Evolutionary conservation across 2,329 filamentous ascomycete genomes (phyloP), one percentile per base, ranked within the genome.

Genomic region (Fusarium nisikadoi): DNA sequence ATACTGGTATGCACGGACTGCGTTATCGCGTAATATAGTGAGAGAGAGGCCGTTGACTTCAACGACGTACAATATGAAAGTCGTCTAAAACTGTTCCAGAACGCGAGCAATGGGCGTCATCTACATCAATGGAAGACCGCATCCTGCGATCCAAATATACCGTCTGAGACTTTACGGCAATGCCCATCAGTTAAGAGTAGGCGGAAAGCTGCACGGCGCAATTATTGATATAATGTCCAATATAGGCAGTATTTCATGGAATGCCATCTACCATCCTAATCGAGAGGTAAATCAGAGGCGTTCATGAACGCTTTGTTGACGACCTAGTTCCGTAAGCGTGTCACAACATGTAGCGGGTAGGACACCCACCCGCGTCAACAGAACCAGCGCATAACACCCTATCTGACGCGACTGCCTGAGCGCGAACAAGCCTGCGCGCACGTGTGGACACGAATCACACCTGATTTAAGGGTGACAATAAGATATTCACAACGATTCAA

Each of bases 391-490:
- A 36, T 16, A 20, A 25, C 9, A 16, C 5, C 16, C 20, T 23
- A 27, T 5, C 5, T 12, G 11, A 14, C 33, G 13, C 19, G 7
- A 20, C 33, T 16, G 9, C 3, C 17, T 14, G 13, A 27, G 25
- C 29, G 16, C 46, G 16, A 14, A 13, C 17, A 20, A 25, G 14
- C 6, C 8, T 14, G n/a, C n/a, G 6, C 7, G 4, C 4, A 5
- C 3, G 5, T 10, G 14, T 25, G 19, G 13, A 4, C 33, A 8
- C 11, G 20, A 10, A 7, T n/a, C 13, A 53, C 19, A 7, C 11
- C 8, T 5, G 3, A 4, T 10, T 11, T 6, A 13, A 4, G 5
- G 3, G 3, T 3, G 23, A 17, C 23, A 42, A 19, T 20, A 14
- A 25, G 6, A 13, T 47, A 14, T 38, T n/a, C 41, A 35, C 29